Conservation (phyloP, 2,329 filamentous ascomycete genomes). For the Dactylellina haptotyla region DNA sequence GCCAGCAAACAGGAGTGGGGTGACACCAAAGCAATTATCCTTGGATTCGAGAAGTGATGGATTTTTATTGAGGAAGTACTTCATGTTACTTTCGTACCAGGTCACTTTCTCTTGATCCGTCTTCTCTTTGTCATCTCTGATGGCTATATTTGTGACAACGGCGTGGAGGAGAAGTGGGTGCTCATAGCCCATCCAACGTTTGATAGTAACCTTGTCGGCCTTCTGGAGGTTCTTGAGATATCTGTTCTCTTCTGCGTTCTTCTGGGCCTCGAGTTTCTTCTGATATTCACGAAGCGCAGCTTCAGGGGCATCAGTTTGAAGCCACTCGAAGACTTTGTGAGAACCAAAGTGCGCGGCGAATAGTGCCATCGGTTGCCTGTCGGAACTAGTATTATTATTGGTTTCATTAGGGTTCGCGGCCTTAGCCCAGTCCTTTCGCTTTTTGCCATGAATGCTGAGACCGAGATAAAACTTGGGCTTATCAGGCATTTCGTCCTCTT, state of each 20-base stretch:
- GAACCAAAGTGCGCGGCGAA: slow-evolving; percentile 65
- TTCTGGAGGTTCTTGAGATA: slow-evolving; percentile 44
- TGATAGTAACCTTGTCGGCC: slow-evolving; percentile 53
- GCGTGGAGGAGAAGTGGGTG: slow-evolving; percentile 55
- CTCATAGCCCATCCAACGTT: slow-evolving; percentile 55
- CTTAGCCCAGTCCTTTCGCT: slow-evolving; percentile 78
- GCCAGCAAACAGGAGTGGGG: slow-evolving; percentile 76
- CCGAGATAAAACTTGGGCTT: slow-evolving; percentile 81
- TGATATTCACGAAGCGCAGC: slow-evolving; percentile 63
- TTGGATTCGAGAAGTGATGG: slow-evolving; percentile 72
- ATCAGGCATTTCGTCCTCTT: slow-evolving; percentile 71
- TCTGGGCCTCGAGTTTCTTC: slow-evolving; percentile 37
- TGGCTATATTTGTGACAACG: slow-evolving; percentile 55
- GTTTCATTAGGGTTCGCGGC: slow-evolving; percentile 67
- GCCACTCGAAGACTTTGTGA: slow-evolving; percentile 79
- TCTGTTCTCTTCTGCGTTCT: slow-evolving; percentile 32
- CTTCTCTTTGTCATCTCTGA: slow-evolving; percentile 54
- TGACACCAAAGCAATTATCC: slow-evolving; percentile 68
- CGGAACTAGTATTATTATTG: slow-evolving; percentile 62
- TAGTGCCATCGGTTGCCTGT: slow-evolving; percentile 71
- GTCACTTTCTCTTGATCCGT: slow-evolving; percentile 42
- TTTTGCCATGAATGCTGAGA: slow-evolving; percentile 78
- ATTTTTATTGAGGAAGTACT: slow-evolving; percentile 72
- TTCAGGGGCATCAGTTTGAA: slow-evolving; percentile 75
- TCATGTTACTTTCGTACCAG: slow-evolving; percentile 61